Evolutionary conservation across 2,329 filamentous ascomycete species (phyloP), one percentile per base, ranked within the genome.

Genomic region (Seiridium unicorne): DNA sequence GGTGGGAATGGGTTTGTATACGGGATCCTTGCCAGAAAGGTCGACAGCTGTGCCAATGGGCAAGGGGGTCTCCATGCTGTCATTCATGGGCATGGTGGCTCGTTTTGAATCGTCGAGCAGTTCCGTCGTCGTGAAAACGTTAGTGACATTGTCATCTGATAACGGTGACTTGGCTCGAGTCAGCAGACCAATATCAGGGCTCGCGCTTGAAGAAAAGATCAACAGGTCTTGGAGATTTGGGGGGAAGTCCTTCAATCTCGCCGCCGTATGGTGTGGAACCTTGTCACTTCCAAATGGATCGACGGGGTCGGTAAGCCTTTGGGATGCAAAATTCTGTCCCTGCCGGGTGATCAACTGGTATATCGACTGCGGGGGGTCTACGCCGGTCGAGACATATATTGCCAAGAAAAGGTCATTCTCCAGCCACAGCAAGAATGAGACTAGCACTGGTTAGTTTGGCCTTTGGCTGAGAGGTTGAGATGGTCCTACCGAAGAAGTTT

Each of bases 341-440:
- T 89, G 81, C 62, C 92, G 86, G 5, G 86, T 89, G 60, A 97
- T 87, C 58, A 96, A 80, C 71, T 96, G 89, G 69, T 93, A 96
- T n/a, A 84, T 81, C 1, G 91, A 92, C 34, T 84, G 76, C 5
- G 87, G 84, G 7, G 81, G 79, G 34, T 81, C 79, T 44, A 84
- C 83, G 59, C 82, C 81, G 62, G 82, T 83, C 36, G 83, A 78
- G n/a, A 90, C 92, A 74, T 97, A 89, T 31, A 95, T 85, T 59
- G 89, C 82, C 49, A 98, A 81, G 71, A 97, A 96, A 2, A 94
- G 78, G 67, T 96, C 79, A 66, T 95, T 97, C 69, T 95, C 91
- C 26, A 98, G 82, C 95, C 96, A 99, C 44, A 84, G 83, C 46
- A 99, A 82, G 13, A 90, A 89, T 3, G 92, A 91, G 3, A 96